Base-by-base conservation (phyloP, 2,329 filamentous ascomycete genomes). In the Stenocarpella maydis region DNA sequence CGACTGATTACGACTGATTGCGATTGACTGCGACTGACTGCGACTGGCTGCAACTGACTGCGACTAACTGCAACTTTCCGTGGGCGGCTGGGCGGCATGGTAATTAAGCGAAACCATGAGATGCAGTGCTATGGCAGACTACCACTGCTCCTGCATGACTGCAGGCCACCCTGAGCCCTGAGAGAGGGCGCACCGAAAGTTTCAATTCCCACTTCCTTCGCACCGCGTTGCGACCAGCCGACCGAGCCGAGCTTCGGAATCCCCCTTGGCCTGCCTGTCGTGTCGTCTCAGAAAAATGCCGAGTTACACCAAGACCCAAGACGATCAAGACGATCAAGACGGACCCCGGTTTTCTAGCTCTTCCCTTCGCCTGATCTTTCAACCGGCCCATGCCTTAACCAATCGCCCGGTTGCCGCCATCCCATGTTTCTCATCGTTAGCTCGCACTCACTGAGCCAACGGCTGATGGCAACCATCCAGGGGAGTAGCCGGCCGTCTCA, bases 91-190 rank as follows among this genome's bases (percentile, higher is more conserved):
- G 12, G 21, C 34, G 15, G 8, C 54, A 28, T 21, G 24, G 24
- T n/a, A 61, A 31, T 39, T 41, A 41, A 61, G 31, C n/a, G n/a
- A n/a, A 61, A 61, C 41, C 28, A 61, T 47, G 55, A 34, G 55
- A 60, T 45, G 55, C 39, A 43, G 45, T 60, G 21, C 55, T 34
- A 53, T 21, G 26, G 21, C 15, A 8, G 49, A 19, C 12, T 5
- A 52, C 4, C 41, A 8, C 15, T 53, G 8, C 12, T 34, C 50
- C 41, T 61, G 55, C 55, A 47, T 61, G 55, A 61, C 39, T 21
- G 39, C 55, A 60, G 39, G 39, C 17, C 24, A 39, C 37, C 53
- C 53, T 34, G 31, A 34, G 4, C 4, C 31, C 31, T 9, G 31
- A 4, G 4, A 34, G 31, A 34, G 31, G 31, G 31, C 31, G 9